Conservation (phyloP, 2,329 filamentous ascomycete species). For the Arthrocladium fulminans region DNA sequence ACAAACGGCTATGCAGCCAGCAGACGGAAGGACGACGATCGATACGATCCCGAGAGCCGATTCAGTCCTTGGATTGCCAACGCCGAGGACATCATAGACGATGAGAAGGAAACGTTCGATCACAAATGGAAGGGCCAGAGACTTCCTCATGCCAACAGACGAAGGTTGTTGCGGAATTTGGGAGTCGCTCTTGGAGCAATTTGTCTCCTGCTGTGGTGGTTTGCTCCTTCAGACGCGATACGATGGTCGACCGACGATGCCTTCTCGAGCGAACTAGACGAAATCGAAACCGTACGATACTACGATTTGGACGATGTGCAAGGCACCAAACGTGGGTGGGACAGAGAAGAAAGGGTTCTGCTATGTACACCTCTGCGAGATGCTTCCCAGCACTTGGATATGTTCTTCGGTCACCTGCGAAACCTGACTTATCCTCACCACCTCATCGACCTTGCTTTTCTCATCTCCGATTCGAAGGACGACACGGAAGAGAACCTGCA, state of each 20-base stretch:
- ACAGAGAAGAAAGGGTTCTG: slow-evolving; percentile 87
- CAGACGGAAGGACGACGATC: slow-evolving; percentile 57
- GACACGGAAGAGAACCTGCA: slow-evolving; percentile 69
- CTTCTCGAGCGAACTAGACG: slow-evolving; percentile 49
- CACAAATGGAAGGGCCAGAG: slow-evolving; percentile 18
- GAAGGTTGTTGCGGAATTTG: slow-evolving; percentile 28
- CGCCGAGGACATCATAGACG: slow-evolving; percentile 18
- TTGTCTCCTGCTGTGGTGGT: slow-evolving; percentile 55
- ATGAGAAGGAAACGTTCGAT: slow-evolving; percentile 18
- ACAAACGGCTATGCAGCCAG: slow-evolving; percentile 66
- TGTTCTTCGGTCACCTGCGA: slow-evolving; percentile 97
- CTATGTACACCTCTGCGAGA: slow-evolving; percentile 91
- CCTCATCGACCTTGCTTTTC: slow-evolving; percentile 88
- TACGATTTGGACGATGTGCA: slow-evolving; percentile 90
- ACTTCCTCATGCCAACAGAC: slow-evolving; percentile 14
- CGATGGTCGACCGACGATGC: slow-evolving; percentile 7
- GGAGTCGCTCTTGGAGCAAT: slow-evolving; percentile 57
- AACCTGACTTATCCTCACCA: slow-evolving; percentile 98
- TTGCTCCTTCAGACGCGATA: slow-evolving; percentile 57
- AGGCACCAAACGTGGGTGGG: slow-evolving; percentile 88
- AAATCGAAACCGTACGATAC: slow-evolving; percentile 86
- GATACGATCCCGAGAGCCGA: slow-evolving; percentile 67
- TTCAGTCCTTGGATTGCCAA: slow-evolving; percentile 18
- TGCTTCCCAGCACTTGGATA: slow-evolving; percentile 79
- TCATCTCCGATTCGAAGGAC: slow-evolving; percentile 96